Conservation (phyloP, 2,329 filamentous ascomycete genomes). For the Cucurbitaria berberidis region DNA sequence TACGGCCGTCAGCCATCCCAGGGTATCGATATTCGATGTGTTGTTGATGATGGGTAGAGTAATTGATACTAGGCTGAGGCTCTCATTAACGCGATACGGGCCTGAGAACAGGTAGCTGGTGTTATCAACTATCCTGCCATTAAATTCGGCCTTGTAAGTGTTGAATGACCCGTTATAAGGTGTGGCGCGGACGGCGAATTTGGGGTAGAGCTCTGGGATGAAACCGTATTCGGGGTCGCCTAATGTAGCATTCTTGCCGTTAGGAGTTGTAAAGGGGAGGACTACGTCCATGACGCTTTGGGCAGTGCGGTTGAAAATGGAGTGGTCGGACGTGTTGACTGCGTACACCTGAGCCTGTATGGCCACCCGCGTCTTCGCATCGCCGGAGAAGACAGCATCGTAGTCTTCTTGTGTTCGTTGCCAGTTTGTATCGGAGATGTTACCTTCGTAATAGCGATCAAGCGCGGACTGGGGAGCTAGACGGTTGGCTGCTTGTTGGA, state of each 20-base stretch:
- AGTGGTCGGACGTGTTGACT: slow-evolving; percentile 64
- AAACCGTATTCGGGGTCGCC: slow-evolving; percentile 70
- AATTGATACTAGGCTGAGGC: slow-evolving; percentile 78
- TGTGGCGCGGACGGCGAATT: slow-evolving; percentile 67
- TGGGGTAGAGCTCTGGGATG: slow-evolving; percentile 76
- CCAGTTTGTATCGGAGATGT: slow-evolving; percentile 66
- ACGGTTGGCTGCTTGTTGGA: slow-evolving; percentile 72
- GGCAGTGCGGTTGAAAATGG: slow-evolving; percentile 53
- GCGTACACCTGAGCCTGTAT: slow-evolving; percentile 78
- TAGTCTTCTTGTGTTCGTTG: slow-evolving; percentile 67
- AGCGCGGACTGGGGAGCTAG: slow-evolving; percentile 61
- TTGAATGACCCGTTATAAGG: slow-evolving; percentile 40
- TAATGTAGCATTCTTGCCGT: slow-evolving; percentile 66
- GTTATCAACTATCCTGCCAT: slow-evolving; percentile 52
- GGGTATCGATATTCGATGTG: slow-evolving; percentile 64
- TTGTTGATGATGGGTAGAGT: slow-evolving; percentile 80
- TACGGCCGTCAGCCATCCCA: slow-evolving; percentile 87
- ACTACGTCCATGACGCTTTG: slow-evolving; percentile 55
- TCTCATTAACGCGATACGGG: slow-evolving; percentile 73
- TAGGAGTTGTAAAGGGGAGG: slow-evolving; percentile 67
- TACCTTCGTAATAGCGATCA: slow-evolving; percentile 61
- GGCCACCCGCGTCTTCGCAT: slow-evolving; percentile 57
- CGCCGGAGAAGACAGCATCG: slow-evolving; percentile 70
- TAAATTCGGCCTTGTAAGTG: slow-evolving; percentile 50
- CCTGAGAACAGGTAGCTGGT: slow-evolving; percentile 74